Base-by-base conservation (phyloP, 2,329 filamentous ascomycete genomes). In the Fonsecaea multimorphosa region DNA sequence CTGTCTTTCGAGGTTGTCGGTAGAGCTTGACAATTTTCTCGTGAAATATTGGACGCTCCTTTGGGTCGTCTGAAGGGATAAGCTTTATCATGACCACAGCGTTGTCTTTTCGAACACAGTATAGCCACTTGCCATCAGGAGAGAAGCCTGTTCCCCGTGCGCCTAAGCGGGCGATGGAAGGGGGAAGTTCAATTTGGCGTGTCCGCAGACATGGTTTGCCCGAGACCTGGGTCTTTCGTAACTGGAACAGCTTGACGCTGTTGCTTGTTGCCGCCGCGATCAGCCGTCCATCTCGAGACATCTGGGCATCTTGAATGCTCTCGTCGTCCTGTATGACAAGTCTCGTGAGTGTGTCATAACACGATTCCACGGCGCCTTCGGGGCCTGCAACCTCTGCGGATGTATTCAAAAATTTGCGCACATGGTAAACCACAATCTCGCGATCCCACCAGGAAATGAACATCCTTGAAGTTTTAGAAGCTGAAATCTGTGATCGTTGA, bases 361-460 rank as follows among this genome's bases (percentile, higher is more conserved):
- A 34, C 5, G 64, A 56, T 19, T 64, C 62, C n/a, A 56, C n/a
- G 7, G 58, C 14, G 6, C 38, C 56, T 34, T 65, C 58, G 24
- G 34, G 27, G 34, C 63, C 49, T 27, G 57, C 52, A 46, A 40
- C 61, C 11, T 7, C 64, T 54, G 53, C 29, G 40, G 29, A 19
- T 2, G n/a, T 32, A 49, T 56, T 32, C 24, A 44, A 60, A 12
- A 58, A 56, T 53, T 34, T 61, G n/a, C 59, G 58, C 2, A 72
- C 46, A 44, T 70, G 86, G 93, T 93, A 99, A 67, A 99, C 86
- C 71, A 90, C 89, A 56, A 98, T 83, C 76, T 96, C 91, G 63
- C 90, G 86, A 70, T 94, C 91, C 92, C 93, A 98, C 91, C 93
- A 98, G 76, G 91, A 92, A 73, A 95, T 86, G 29, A 99, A 80